Conservation (phyloP, 345 rosid species). For the Arabidopsis arenosa region DNA sequence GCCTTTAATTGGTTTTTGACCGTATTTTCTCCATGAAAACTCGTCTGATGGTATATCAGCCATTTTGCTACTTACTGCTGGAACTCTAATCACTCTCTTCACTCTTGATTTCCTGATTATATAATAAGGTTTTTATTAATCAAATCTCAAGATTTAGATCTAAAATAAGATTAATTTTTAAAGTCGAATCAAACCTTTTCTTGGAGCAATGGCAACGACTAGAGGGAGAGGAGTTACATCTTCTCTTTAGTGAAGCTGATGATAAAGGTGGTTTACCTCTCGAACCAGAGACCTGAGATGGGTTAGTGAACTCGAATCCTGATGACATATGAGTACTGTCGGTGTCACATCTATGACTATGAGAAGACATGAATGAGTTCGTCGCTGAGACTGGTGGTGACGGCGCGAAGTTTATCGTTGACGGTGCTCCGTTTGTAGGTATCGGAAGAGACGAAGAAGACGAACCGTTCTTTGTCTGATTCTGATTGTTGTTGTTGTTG, state of each 20-base stretch:
- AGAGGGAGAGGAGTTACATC: conserved; percentile 75
- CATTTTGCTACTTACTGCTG: conserved; percentile 83
- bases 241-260: conserved; percentile 64
- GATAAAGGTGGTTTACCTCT: conserved; percentile 77
- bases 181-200: conserved; percentile 62
- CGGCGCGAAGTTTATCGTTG: conserved; percentile 60
- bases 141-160: conserved; percentile 22
- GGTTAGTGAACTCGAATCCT: conserved; percentile 69
- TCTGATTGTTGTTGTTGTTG: conserved; percentile 37
- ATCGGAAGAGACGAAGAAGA: conserved; percentile 23
- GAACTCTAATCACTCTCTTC: conserved; percentile 74
- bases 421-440: conserved; percentile 25
- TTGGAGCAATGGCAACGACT: conserved; percentile 92
- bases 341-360: conserved; percentile 75
- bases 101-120: conserved; percentile 66
- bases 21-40: conserved; percentile 94
- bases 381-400: conserved; percentile 60
- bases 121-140: not conserved
- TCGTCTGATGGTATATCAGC: conserved; percentile 94
- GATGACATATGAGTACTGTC: conserved; percentile 67
- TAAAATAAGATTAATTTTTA: not conserved
- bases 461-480: conserved; percentile 38
- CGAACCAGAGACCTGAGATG: conserved; percentile 58
- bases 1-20: conserved; percentile 97
- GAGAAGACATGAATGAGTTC: conserved; percentile 73